Evolutionary conservation across 2,329 filamentous ascomycete genomes (phyloP).

Genomic region (Diplodia scrobiculata): DNA sequence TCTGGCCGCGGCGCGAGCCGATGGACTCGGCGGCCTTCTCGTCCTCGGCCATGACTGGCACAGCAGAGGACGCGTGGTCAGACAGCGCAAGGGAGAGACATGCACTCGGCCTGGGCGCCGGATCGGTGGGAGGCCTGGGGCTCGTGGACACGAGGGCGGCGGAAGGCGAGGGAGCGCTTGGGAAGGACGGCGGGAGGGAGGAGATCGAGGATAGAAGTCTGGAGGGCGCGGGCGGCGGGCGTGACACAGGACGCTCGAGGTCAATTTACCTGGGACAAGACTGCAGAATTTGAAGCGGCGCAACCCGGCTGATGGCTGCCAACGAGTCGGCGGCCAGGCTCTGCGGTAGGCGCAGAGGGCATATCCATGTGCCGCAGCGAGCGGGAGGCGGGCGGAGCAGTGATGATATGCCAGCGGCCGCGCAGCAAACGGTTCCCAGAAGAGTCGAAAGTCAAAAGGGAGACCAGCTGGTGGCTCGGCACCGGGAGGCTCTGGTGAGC

Average conservation of each 20-base stretch:
- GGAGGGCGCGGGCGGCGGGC: constrained; percentile 15
- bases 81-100: constrained; percentile 2
- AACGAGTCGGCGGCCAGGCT: constrained; percentile 22
- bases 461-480: constrained; percentile 7
- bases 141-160: constrained; percentile 14
- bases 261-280: constrained; percentile 27
- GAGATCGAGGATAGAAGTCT: constrained; percentile 15
- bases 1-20: constrained; percentile 34
- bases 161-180: constrained; percentile 2
- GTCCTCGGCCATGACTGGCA: constrained; percentile 36
- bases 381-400: not conserved
- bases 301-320: constrained; percentile 16
- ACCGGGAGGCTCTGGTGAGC: constrained; percentile 12
- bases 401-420: not conserved
- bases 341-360: constrained; percentile 2
- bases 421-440: constrained; percentile 6
- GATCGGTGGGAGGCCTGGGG: constrained; percentile 17
- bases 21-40: constrained; percentile 33
- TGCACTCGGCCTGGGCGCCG: constrained; percentile 11
- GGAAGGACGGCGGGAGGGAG: not conserved
- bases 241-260: constrained; percentile 20
- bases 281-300: constrained; percentile 25
- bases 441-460: constrained; percentile 20
- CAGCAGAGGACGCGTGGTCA: constrained; percentile 24
- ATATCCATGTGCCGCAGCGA: constrained; percentile 18